Percentiles rank a stretch among this genome's conserved stretches.
These are phyloP conservation scores for Claviceps cyperi DNA, from an alignment of 2,329 filamentous ascomycete species.

Conservation along the genomic window DNA sequence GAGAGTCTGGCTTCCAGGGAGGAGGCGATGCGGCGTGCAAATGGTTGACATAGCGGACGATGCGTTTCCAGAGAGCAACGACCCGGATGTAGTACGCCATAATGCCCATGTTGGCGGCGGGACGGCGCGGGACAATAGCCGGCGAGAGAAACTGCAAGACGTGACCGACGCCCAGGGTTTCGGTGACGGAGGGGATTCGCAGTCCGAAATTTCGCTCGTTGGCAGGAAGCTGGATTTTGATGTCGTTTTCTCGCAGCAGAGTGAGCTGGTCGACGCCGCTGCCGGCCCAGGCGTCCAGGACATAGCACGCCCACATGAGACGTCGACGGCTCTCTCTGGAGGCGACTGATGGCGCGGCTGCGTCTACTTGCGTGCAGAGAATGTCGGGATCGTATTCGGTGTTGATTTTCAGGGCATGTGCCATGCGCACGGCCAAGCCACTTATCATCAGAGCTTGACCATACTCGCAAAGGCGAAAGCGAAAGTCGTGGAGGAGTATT, in stretches of 20 bases:
- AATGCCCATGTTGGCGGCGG: conserved; percentile 28
- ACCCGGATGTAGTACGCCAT: conserved; percentile 29
- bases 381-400: conserved; percentile 22
- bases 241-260: conserved; percentile 24
- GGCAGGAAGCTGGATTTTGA: conserved; percentile 26
- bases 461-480: conserved; percentile 25
- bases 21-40: conserved; percentile 21
- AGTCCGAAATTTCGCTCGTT: conserved; percentile 28
- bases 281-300: conserved; percentile 26
- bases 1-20: conserved; percentile 29
- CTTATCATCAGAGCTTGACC: conserved; percentile 26
- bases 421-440: conserved; percentile 26
- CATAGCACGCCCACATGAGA: conserved; percentile 29
- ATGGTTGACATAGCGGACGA: conserved; percentile 28
- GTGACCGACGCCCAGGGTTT: conserved; percentile 25
- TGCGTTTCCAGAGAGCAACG: conserved; percentile 25
- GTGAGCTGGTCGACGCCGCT: conserved; percentile 25
- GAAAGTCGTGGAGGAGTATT: conserved; percentile 25
- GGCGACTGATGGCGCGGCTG: conserved; percentile 19
- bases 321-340: conserved; percentile 24
- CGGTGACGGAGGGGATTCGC: conserved; percentile 24
- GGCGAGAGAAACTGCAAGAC: conserved; percentile 25
- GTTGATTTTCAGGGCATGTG: conserved; percentile 26
- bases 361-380: conserved; percentile 20
- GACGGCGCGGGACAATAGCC: conserved; percentile 23